Percentiles rank a stretch among this genome's conserved stretches.
Evolutionary conservation across 805 yeast species (phyloP).

Genomic region (Ogataea thermomethanolica): DNA sequence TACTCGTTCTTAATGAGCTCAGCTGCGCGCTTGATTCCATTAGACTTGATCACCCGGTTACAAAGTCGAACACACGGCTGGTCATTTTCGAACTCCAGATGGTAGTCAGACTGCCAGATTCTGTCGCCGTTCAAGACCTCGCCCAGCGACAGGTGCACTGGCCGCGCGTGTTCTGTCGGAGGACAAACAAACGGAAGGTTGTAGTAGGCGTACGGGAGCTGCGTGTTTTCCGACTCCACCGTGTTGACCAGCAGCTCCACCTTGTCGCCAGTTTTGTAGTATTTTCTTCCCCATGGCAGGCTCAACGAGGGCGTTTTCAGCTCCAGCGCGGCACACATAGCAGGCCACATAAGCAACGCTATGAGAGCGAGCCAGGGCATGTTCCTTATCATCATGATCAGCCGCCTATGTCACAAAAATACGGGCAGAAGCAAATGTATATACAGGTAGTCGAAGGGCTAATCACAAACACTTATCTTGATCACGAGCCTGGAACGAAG

Average conservation of each 20-base stretch:
- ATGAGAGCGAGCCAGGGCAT: conserved; percentile 1
- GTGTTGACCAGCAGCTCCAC: conserved; percentile 74
- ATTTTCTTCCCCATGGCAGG: conserved; percentile 36
- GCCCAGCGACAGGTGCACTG: conserved; percentile 66
- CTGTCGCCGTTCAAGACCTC: conserved; percentile 81
- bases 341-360: conserved; percentile 4
- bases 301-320: conserved; percentile 9
- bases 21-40: conserved; percentile 50
- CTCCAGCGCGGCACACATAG: conserved; percentile 8
- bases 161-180: conserved; percentile 48
- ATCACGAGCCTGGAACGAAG: background rate
- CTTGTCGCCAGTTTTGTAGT: conserved; percentile 48
- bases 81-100: conserved; percentile 62
- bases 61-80: conserved; percentile 65
- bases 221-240: conserved; percentile 73
- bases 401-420: no score
- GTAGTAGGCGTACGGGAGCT: conserved; percentile 72
- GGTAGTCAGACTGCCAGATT: conserved; percentile 69
- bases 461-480: background rate
- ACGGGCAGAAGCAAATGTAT: background rate
- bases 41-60: conserved; percentile 47
- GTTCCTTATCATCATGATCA: background rate
- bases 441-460: background rate
- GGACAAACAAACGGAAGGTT: conserved; percentile 82
- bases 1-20: conserved; percentile 65